Percentiles rank a stretch among this genome's conserved stretches.
Evolutionary conservation across 164 flowering plant species (phyloP).

Genomic region (Kalanchoe fedtschenkoi): DNA sequence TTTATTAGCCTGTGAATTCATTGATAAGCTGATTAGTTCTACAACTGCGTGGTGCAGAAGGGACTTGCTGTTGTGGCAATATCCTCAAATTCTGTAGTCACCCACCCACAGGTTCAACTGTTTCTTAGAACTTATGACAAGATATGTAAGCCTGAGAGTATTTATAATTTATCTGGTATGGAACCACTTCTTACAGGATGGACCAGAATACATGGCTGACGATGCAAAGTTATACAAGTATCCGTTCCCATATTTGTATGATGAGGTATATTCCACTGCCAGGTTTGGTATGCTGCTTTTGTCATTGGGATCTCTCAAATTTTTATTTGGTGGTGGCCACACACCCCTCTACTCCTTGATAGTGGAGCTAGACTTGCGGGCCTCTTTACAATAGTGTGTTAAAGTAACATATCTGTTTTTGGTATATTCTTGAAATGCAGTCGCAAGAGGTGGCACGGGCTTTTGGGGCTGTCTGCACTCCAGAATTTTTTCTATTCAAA

Average conservation of each 20-base stretch:
- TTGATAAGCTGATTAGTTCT: background rate
- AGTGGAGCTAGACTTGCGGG: too few relatives aligned
- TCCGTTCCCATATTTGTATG: constrained; percentile 88
- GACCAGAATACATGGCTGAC: constrained; percentile 87
- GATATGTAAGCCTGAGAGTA: constrained; percentile 6
- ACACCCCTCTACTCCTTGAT: too few relatives aligned
- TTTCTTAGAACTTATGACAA: constrained; percentile 13
- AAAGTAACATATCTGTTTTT: background rate
- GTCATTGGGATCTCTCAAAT: too few relatives aligned
- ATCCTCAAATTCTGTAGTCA: constrained; percentile 73
- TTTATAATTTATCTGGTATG: constrained; percentile 17
- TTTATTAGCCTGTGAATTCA: background rate
- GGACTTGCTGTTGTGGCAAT: constrained; percentile 87
- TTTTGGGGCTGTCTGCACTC: constrained; percentile 85
- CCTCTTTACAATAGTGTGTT: background rate
- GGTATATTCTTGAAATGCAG: constrained; percentile 29
- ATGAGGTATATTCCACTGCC: constrained; percentile 44
- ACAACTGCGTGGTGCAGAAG: constrained; percentile 42
- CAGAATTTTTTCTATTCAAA: constrained; percentile 79
- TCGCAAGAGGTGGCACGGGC: constrained; percentile 80
- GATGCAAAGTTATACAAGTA: constrained; percentile 60
- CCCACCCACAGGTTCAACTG: constrained; percentile 75
- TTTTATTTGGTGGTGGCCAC: too few relatives aligned
- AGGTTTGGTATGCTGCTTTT: background rate
- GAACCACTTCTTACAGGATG: constrained; percentile 52